Conservation (phyloP, 164 flowering plant species). For the Cinnamomum micranthum region DNA sequence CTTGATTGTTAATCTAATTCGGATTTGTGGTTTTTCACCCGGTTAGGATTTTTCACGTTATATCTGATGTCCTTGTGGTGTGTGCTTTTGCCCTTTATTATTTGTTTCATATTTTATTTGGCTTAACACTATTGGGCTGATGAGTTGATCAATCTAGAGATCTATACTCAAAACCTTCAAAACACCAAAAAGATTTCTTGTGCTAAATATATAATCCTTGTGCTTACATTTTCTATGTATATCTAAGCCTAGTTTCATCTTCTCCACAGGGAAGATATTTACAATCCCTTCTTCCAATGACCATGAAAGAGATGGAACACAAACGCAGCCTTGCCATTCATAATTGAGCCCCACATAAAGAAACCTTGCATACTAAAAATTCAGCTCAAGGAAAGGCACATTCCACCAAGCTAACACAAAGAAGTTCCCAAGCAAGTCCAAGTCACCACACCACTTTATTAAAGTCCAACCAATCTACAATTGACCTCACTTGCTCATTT, state of each 20-base stretch:
- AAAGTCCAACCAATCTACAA: slow-evolving; percentile 47
- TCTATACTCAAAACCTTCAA: too few species aligned
- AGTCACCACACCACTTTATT: slow-evolving; percentile 37
- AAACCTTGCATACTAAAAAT: slow-evolving; percentile 41
- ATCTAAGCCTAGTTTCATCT: slow-evolving; percentile 16
- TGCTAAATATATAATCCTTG: too few species aligned
- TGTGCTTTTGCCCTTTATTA: too few species aligned
- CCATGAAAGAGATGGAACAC: slow-evolving; percentile 35
- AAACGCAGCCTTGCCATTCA: slow-evolving; percentile 39
- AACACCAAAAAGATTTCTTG: too few species aligned
- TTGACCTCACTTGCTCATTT: slow-evolving; percentile 37
- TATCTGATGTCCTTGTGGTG: too few species aligned
- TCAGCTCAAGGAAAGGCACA: slow-evolving; percentile 33
- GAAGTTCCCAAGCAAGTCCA: slow-evolving; percentile 30
- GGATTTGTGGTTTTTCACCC: too few species aligned
- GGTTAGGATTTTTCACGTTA: too few species aligned
- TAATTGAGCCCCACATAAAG: slow-evolving; percentile 33
- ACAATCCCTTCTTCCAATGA: slow-evolving; percentile 11
- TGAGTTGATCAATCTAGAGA: too few species aligned
- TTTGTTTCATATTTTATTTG: too few species aligned
- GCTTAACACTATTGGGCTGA: too few species aligned
- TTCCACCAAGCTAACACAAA: slow-evolving; percentile 52
- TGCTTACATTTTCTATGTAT: too few species aligned
- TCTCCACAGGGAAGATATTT: slow-evolving; percentile 37
- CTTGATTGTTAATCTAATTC: too few species aligned